phyloP scores from a whole-genome alignment of 306 rosid genomes.

The Corylus avellana region DNA sequence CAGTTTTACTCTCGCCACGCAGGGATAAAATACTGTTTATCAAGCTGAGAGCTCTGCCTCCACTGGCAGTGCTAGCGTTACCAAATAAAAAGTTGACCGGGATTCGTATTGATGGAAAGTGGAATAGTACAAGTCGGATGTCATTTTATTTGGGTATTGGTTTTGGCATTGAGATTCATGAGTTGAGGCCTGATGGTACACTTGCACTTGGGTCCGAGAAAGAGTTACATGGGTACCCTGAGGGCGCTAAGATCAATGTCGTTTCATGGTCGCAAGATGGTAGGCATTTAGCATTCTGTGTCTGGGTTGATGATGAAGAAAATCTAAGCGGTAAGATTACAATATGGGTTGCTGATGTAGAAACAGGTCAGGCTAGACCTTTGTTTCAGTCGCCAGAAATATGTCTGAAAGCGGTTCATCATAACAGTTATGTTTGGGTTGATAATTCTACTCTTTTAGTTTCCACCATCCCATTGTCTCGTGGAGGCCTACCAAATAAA shows the following conservation, averaged over 20 bases:
- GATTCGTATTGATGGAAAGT: conserved; percentile 81
- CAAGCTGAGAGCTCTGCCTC: conserved; percentile 89
- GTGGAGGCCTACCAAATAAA: conserved; percentile 76
- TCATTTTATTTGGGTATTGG: conserved; percentile 93
- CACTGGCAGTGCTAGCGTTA: conserved; percentile 74
- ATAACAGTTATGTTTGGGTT: conserved; percentile 79
- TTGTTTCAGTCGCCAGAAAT: conserved; percentile 66
- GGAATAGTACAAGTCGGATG: conserved; percentile 92
- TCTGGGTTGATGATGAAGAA: conserved; percentile 68
- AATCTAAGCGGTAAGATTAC: conserved; percentile 54
- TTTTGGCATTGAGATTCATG: conserved; percentile 41
- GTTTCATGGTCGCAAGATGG: conserved; percentile 94
- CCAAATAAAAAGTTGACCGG: conserved; percentile 97
- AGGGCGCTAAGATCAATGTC: conserved; percentile 85
- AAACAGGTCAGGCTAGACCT: conserved; percentile 80
- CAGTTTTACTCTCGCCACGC: conserved; percentile 82
- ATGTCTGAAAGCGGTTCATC: conserved; percentile 71
- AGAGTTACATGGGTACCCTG: conserved; percentile 76
- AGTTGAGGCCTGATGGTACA: conserved; percentile 66
- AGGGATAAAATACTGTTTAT: conserved; percentile 86
- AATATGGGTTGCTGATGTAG: conserved; percentile 88
- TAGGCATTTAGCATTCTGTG: conserved; percentile 70
- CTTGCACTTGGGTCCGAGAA: conserved; percentile 57
- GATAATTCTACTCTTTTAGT: conserved; percentile 69
- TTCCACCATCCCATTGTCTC: conserved; percentile 78